Base-by-base conservation (phyloP, 805 yeast genomes). In the Pichia eremophila region DNA sequence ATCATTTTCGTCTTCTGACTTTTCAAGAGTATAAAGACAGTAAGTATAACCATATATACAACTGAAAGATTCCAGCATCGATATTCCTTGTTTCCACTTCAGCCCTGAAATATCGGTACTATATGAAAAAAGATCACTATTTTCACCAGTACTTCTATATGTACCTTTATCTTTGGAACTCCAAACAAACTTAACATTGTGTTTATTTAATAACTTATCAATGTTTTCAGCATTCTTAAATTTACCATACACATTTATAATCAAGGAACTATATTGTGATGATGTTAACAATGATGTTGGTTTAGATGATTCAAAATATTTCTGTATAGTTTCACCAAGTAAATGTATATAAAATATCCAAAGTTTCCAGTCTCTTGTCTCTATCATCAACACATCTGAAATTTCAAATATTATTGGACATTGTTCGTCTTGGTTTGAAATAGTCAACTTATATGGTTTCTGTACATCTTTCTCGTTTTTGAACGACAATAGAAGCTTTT, bases 321-420 rank as follows among this genome's bases (percentile, higher is more conserved):
- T 76, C 15, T 73, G 65, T 69, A 81, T 79, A n/a, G 64, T 64
- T 39, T 69, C 73, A 0, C 77, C 81, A 19, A 81, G 57, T 44
- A 64, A 64, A 51, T 67, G 73, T 0, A 79, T 64, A 4, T 76
- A 51, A 27, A 66, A 58, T 0, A 78, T 64, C 86, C 86, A 81
- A 48, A 76, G 80, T 39, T 62, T 59, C 0, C 73, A 60, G 32
- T 70, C 63, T 2, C 62, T 52, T 3, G 55, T 60, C 40, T 67
- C 66, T 15, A 77, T 52, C 0, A 79, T 51, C 2, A 9, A 4
- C 3, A 34, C 12, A 34, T 15, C 12, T 14, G 36, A 34, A 8
- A 34, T 15, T 34, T 34, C 17, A 34, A 14, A 2, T 34, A 34
- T 6, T 2, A 34, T 12, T 14, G 36, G 18, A 12, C 8, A 8